Conservation (phyloP, 768 basidiomycete species). For the Aureoboletus auriporus region DNA sequence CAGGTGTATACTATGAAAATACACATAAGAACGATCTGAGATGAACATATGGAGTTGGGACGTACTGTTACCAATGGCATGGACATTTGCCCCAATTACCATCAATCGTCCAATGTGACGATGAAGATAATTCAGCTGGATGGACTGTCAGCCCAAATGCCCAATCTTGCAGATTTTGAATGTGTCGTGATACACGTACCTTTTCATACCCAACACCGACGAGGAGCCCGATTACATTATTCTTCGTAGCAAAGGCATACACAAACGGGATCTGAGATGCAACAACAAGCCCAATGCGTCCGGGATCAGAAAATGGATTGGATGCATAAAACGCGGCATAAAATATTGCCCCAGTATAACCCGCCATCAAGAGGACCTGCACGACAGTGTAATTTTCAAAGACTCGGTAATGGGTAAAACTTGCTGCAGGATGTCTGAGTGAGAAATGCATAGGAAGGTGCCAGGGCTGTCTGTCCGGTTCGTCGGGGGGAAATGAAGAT, state of each 20-base stretch:
- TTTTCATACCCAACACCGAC: slow-evolving; percentile 66
- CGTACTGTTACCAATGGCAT: slow-evolving; percentile 54
- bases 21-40: neutral
- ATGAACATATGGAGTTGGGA: slow-evolving; percentile 9
- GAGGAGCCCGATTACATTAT: slow-evolving; percentile 56
- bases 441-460: too few relatives aligned
- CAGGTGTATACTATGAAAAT: slow-evolving; percentile 57
- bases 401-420: too few relatives aligned
- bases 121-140: slow-evolving; percentile 73
- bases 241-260: slow-evolving; percentile 64
- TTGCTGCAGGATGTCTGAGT: too few relatives aligned
- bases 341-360: slow-evolving; percentile 43
- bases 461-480: too few relatives aligned
- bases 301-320: slow-evolving; percentile 45
- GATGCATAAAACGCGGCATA: slow-evolving; percentile 49
- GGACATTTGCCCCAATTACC: slow-evolving; percentile 56
- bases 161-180: neutral
- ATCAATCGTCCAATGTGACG: slow-evolving; percentile 62
- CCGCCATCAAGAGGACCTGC: slow-evolving; percentile 41
- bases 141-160: neutral
- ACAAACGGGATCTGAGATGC: slow-evolving; percentile 63
- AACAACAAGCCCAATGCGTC: slow-evolving; percentile 50
- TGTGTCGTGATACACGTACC: slow-evolving; percentile 32
- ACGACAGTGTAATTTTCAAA: slow-evolving; percentile 50
- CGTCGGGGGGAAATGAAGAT: too few relatives aligned